A percentile compares a stretch with the other conserved stretches of the same genome.
These are phyloP conservation scores for Trichoderma simmonsii DNA, from an alignment of 2,329 filamentous ascomycete species.

Conservation along the genomic window DNA sequence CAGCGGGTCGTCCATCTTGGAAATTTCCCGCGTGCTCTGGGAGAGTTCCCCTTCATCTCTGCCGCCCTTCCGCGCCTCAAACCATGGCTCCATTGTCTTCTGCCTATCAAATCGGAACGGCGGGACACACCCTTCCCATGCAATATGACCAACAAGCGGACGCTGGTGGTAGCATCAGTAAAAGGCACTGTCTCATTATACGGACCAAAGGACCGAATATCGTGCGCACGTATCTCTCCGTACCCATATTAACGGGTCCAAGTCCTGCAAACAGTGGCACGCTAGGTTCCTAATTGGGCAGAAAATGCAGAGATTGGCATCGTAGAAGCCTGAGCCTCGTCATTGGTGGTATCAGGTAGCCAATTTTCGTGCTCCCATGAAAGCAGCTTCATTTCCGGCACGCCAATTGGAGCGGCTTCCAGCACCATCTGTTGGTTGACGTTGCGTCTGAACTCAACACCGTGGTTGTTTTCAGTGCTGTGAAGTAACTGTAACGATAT, in stretches of 20 bases:
- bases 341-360: slow-evolving; percentile 3
- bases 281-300: slow-evolving; percentile 5
- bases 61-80: background rate
- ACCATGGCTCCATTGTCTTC: background rate
- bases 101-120: background rate
- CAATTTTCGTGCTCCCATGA: background rate
- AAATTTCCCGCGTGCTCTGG: background rate
- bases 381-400: background rate
- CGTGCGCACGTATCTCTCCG: slow-evolving; percentile 1
- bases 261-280: background rate
- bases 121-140: background rate
- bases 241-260: slow-evolving; percentile 9
- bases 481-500: background rate
- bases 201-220: slow-evolving; percentile 14
- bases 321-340: background rate
- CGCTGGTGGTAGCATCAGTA: background rate
- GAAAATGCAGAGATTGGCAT: background rate
- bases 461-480: background rate
- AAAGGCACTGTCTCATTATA: background rate
- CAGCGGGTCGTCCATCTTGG: background rate
- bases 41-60: background rate
- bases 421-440: background rate
- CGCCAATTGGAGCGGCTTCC: slow-evolving; percentile 2
- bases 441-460: background rate
- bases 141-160: background rate